Evolutionary conservation across 495 filamentous ascomycete species (phyloP).

Genomic region (Penicillium steckii): DNA sequence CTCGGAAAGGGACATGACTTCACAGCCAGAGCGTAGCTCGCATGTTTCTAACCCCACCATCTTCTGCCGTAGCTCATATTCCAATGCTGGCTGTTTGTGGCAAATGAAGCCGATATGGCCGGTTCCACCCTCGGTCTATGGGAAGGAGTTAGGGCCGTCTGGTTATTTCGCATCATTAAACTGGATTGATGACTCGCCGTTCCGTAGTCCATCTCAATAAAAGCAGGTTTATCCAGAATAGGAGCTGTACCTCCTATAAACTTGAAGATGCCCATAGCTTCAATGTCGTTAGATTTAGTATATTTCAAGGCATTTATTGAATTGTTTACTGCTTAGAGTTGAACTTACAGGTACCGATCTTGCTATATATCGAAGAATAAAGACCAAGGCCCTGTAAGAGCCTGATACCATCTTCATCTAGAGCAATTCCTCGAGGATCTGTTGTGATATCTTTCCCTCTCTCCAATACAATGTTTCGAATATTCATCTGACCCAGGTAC

Average conservation of each 20-base stretch:
- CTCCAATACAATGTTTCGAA: slow-evolving; percentile 39
- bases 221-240: slow-evolving; percentile 19
- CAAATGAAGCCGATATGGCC: slow-evolving; percentile 37
- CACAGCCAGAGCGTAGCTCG: slow-evolving; percentile 32
- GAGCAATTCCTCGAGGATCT: slow-evolving; percentile 49
- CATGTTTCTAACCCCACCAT: slow-evolving; percentile 27
- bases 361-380: slow-evolving; percentile 33
- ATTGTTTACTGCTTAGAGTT: neutral
- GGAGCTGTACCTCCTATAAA: slow-evolving; percentile 27
- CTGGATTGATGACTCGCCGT: slow-evolving; percentile 16
- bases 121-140: slow-evolving; percentile 32
- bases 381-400: slow-evolving; percentile 44
- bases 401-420: slow-evolving; percentile 50
- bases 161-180: neutral
- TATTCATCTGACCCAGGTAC: slow-evolving; percentile 26
- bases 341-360: slow-evolving; percentile 30
- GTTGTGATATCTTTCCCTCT: slow-evolving; percentile 42
- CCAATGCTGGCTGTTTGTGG: slow-evolving; percentile 26
- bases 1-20: slow-evolving; percentile 24
- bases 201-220: slow-evolving; percentile 29
- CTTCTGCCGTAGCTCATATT: slow-evolving; percentile 23
- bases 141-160: neutral
- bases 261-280: slow-evolving; percentile 30
- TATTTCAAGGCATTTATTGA: too few relatives aligned
- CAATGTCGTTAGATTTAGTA: neutral